Evolutionary conservation across 345 rosid genomes (phyloP), one percentile per base, ranked within the genome.

Genomic region (Dimocarpus longan): DNA sequence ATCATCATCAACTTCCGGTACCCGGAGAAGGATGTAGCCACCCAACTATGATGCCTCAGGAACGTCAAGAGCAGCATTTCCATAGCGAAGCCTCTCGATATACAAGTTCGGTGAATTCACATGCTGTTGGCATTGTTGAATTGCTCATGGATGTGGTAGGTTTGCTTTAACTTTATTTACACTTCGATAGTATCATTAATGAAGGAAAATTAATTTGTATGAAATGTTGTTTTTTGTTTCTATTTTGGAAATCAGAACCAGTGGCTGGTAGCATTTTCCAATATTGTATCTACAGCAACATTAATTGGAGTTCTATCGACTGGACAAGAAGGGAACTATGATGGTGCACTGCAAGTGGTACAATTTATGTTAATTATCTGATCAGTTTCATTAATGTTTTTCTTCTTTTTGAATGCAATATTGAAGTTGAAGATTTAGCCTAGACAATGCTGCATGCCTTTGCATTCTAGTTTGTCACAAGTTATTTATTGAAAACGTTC

Each of bases 311-410:
- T 82, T 32, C 8, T 88, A 66, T 82, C 84, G 15, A 66, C 78
- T 0, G 83, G 88, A 64, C 76, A 16, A 10, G 80, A 62, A 1
- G 79, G 79, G 39, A 86, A 37, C 70, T 77, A 78, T 40, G 67
- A 87, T 44, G 92, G 85, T 15, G 68, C 75, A 65, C 24, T 89
- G 39, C 85, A 82, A 86, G 85, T 90, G 90, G 95, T 91, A 46
- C 5, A 90, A 73, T 56, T 32, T 22, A 4, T n/a, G 39, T 73
- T 56, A 4, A 19, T 37, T 3, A 21, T 22, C 13, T 73, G 32
- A 7, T 46, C 52, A 73, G 19, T 42, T 59, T 10, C 76, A 59
- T 24, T 19, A n/a, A 59, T 59, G 22, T n/a, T 59, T 15, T 4
- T 21, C n/a, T 8, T 10, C 57, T n/a, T 8, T 10, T 52, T 71